Conservation (phyloP, 768 basidiomycete genomes). For the Rhodotorula taiwanensis region DNA sequence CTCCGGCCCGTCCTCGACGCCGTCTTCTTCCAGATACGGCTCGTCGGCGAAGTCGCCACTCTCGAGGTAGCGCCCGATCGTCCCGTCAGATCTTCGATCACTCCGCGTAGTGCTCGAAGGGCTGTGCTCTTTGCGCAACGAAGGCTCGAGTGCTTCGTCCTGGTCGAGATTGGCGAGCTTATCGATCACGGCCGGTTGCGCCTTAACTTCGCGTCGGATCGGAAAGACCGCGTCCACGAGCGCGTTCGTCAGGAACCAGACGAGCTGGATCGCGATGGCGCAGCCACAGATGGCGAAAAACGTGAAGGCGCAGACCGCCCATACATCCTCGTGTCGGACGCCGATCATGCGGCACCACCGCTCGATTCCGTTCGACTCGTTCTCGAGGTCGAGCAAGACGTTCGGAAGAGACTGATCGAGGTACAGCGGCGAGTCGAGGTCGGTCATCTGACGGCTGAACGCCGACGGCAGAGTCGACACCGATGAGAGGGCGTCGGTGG, state of each 20-base stretch:
- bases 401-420: slow-evolving; percentile 65
- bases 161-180: slow-evolving; percentile 35
- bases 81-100: slow-evolving; percentile 7
- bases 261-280: slow-evolving; percentile 60
- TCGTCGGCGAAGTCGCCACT: slow-evolving; percentile 28
- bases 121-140: slow-evolving; percentile 6
- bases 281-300: slow-evolving; percentile 62
- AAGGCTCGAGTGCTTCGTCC: neutral
- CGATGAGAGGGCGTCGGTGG: slow-evolving; percentile 11
- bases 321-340: slow-evolving; percentile 74
- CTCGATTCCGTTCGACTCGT: slow-evolving; percentile 58
- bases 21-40: slow-evolving; percentile 10
- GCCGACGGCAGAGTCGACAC: slow-evolving; percentile 42
- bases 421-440: slow-evolving; percentile 67
- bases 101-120: neutral
- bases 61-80: slow-evolving; percentile 18
- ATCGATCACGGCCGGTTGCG: slow-evolving; percentile 36
- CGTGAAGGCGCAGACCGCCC: slow-evolving; percentile 66
- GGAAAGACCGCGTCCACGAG: slow-evolving; percentile 47
- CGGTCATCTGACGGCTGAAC: slow-evolving; percentile 66
- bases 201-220: slow-evolving; percentile 40
- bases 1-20: neutral
- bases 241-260: slow-evolving; percentile 66
- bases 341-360: slow-evolving; percentile 82
- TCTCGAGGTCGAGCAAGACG: slow-evolving; percentile 54